A percentile compares a stretch with the other conserved stretches of the same genome.
These are phyloP conservation scores for Fusarium anguioides DNA, from an alignment of 2,329 filamentous ascomycete species.

Conservation along the genomic window DNA sequence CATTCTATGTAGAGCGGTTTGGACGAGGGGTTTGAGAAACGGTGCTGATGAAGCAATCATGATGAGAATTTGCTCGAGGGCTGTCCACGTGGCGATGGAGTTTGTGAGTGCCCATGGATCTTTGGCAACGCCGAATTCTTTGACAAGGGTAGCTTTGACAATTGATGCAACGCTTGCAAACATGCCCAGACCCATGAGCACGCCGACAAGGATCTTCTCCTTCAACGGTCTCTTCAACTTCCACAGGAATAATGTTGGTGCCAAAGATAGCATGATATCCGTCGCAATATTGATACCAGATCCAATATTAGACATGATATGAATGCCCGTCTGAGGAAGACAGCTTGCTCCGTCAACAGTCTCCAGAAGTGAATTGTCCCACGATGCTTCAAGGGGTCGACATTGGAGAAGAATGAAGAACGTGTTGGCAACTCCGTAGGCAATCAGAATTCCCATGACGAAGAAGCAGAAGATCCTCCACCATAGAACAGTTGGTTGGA, in stretches of 20 bases:
- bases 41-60: constrained; percentile 26
- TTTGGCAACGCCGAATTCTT: constrained; percentile 9
- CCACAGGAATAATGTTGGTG: constrained; percentile 7
- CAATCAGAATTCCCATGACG: constrained; percentile 4
- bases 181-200: constrained; percentile 10
- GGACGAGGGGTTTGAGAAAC: constrained; percentile 8
- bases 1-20: neutral
- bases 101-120: constrained; percentile 22
- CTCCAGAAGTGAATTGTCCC: neutral
- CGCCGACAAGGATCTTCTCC: constrained; percentile 19
- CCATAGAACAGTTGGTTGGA: constrained; percentile 9
- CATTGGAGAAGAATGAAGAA: constrained; percentile 20
- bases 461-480: constrained; percentile 14
- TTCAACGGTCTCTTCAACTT: constrained; percentile 7
- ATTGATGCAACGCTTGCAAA: constrained; percentile 15
- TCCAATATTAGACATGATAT: constrained; percentile 10
- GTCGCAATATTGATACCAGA: constrained; percentile 4
- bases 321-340: constrained; percentile 11
- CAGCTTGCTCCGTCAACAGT: constrained; percentile 11
- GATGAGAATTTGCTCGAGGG: constrained; percentile 25
- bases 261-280: constrained; percentile 10
- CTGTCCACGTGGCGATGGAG: constrained; percentile 21
- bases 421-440: constrained; percentile 8
- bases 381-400: constrained; percentile 7
- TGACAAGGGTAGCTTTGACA: constrained; percentile 18